A percentile compares a stretch with the other conserved stretches of the same genome.
phyloP scores from a whole-genome alignment of 495 filamentous ascomycete genomes.

The Glonium stellatum region DNA sequence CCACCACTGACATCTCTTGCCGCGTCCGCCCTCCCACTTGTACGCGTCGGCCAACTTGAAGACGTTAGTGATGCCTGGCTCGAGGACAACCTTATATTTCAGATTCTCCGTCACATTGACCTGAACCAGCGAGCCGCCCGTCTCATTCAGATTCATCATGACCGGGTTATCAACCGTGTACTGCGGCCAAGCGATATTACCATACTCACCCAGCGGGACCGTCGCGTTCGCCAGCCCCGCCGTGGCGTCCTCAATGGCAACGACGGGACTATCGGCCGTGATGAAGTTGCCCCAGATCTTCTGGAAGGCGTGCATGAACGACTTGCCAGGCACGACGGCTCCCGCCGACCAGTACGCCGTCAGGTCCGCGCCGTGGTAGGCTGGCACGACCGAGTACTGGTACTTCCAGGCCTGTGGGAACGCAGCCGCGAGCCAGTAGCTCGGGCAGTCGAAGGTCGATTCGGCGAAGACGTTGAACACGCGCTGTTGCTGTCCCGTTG shows the following conservation, averaged over 20 bases:
- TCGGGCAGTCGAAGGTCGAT: constrained; percentile 28
- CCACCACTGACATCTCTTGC: constrained; percentile 27
- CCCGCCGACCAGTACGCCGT: constrained; percentile 18
- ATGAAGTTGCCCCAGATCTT: constrained; percentile 29
- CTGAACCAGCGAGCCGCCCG: constrained; percentile 14
- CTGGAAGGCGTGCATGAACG: constrained; percentile 24
- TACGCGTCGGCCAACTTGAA: constrained; percentile 21
- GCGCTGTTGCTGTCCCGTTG: constrained; percentile 26
- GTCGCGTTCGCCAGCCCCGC: constrained; percentile 17
- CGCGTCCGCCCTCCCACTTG: constrained; percentile 25
- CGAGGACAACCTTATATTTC: constrained; percentile 16
- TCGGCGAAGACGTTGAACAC: constrained; percentile 27
- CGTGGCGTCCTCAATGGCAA: constrained; percentile 14
- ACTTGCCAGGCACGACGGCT: constrained; percentile 8
- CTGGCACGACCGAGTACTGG: constrained; percentile 20
- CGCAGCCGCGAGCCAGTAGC: constrained; percentile 26
- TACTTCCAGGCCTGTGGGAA: constrained; percentile 28
- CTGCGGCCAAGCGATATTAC: constrained; percentile 22
- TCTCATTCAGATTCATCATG: constrained; percentile 21
- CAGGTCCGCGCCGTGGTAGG: constrained; percentile 28
- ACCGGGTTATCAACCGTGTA: constrained; percentile 4
- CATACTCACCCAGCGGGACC: constrained; percentile 9
- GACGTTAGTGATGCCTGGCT: constrained; percentile 24
- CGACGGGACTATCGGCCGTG: constrained; percentile 11
- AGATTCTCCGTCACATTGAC: constrained; percentile 9